phyloP scores from a whole-genome alignment of 805 yeast species.

The Suhomyces sp. region DNA sequence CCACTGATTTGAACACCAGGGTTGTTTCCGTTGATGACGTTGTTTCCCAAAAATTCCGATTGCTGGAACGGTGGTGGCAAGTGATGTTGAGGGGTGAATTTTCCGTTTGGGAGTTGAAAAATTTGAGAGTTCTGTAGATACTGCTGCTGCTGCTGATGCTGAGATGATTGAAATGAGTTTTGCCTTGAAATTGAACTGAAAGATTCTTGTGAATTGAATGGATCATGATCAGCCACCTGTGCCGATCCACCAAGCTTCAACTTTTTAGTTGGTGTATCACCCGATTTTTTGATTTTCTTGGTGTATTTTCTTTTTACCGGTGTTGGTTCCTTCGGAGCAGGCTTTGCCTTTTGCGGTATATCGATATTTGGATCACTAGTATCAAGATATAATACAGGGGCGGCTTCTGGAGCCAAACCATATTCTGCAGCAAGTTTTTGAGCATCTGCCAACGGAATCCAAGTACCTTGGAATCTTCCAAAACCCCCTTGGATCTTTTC shows the following conservation, averaged over 20 bases:
- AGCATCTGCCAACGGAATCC: slow-evolving; percentile 87
- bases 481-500: slow-evolving; percentile 97
- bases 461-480: slow-evolving; percentile 95
- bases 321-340: slow-evolving; percentile 36
- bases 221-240: slow-evolving; percentile 11
- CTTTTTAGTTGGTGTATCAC: slow-evolving; percentile 54
- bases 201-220: slow-evolving; percentile 18
- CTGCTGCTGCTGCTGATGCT: slow-evolving; percentile 55
- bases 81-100: slow-evolving; percentile 18
- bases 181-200: slow-evolving; percentile 12
- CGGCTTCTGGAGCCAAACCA: slow-evolving; percentile 37
- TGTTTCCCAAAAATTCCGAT: slow-evolving; percentile 18
- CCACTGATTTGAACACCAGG: neutral
- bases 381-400: slow-evolving; percentile 42
- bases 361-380: slow-evolving; percentile 32
- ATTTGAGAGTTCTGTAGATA: slow-evolving; percentile 50
- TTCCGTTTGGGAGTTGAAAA: slow-evolving; percentile 4
- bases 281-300: slow-evolving; percentile 53
- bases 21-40: slow-evolving; percentile 1
- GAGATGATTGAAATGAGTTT: slow-evolving; percentile 10
- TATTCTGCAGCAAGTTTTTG: slow-evolving; percentile 38
- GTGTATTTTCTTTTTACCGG: slow-evolving; percentile 43
- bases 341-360: slow-evolving; percentile 36
- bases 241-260: slow-evolving; percentile 20
- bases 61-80: slow-evolving; percentile 23